Evolutionary conservation across 768 basidiomycete species (phyloP).

Genomic region (Hericium rajendrae): DNA sequence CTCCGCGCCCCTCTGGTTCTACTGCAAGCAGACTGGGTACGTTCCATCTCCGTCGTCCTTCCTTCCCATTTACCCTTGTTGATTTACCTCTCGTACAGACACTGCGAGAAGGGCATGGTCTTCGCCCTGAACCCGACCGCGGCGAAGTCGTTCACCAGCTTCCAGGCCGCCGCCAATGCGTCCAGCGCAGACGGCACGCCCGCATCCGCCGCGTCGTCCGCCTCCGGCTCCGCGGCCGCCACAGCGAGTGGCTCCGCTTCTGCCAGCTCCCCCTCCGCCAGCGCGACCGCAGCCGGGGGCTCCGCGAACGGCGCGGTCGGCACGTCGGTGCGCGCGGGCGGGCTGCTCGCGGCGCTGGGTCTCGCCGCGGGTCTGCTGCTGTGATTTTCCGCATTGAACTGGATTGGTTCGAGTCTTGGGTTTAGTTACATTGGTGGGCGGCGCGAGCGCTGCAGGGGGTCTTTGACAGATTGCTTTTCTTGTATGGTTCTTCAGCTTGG

Average conservation of each 20-base stretch:
- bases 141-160: conserved; percentile 16
- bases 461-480: background rate
- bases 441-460: background rate
- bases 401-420: background rate
- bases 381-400: background rate
- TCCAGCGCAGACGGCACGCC: conserved; percentile 4
- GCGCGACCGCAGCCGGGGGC: background rate
- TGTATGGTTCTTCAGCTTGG: background rate
- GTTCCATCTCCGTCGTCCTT: conserved; percentile 10
- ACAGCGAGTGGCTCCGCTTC: background rate
- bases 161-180: conserved; percentile 14
- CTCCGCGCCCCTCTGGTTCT: conserved; percentile 22
- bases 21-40: conserved; percentile 20
- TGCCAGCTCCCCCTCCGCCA: background rate
- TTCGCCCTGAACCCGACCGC: conserved; percentile 22
- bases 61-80: background rate
- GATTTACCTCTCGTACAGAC: conserved; percentile 6
- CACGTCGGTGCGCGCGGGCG: background rate
- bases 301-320: background rate
- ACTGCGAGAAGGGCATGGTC: conserved; percentile 22
- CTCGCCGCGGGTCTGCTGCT: conserved; percentile 11
- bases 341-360: conserved; percentile 8
- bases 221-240: background rate
- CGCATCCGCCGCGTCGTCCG: background rate
- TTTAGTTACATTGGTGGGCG: background rate